Evolutionary conservation across 73 alveolate genomes (phyloP), one percentile per base, ranked within the genome.

Genomic region (Stentor roeselii): DNA sequence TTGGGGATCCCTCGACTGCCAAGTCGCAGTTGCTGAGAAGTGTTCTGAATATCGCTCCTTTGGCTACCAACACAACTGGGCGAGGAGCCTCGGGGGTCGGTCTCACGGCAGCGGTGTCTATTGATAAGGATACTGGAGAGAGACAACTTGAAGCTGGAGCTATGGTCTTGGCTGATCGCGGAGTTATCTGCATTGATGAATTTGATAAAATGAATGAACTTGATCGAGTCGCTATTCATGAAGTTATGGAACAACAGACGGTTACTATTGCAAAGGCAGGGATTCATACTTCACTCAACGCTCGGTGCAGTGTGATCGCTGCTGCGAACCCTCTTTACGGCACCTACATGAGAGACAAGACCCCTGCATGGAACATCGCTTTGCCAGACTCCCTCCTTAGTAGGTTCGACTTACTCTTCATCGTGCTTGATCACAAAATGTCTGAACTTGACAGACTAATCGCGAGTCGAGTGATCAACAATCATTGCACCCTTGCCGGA

Each of bases 181-280:
- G 99, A n/a, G 88, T 96, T 35, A 98, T 98, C 31, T 97, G 99
- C 87, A 98, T 98, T 87, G 99, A 98, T 87, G 99, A 98, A 92
- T 98, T 98, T 91, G 99, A 98, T 91, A 98, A 98, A 93, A 98
- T 98, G 99, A 98, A 92, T 90, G 99, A 96, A 84, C 91, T 90
- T 60, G 99, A 98, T 86, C 93, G 99, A 84, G 99, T 98, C 36
- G 99, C 99, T 50, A 98, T 98, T 76, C 99, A 98, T 90, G 99
- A 98, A 89, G 99, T 98, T 84, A 98, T 98, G 99, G 99, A 98
- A 87, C 98, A 98, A 87, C 97, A 98, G 87, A 97, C 99, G 34
- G 99, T 98, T 76, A 98, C 99, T 50, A 98, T 98, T 83, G 98
- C 99, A 35, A 98, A 98, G 91, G 99, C 99, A 1, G 99, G 99